phyloP scores from a whole-genome alignment of 2,329 filamentous ascomycete genomes.

The Arachnomyces sp. region DNA sequence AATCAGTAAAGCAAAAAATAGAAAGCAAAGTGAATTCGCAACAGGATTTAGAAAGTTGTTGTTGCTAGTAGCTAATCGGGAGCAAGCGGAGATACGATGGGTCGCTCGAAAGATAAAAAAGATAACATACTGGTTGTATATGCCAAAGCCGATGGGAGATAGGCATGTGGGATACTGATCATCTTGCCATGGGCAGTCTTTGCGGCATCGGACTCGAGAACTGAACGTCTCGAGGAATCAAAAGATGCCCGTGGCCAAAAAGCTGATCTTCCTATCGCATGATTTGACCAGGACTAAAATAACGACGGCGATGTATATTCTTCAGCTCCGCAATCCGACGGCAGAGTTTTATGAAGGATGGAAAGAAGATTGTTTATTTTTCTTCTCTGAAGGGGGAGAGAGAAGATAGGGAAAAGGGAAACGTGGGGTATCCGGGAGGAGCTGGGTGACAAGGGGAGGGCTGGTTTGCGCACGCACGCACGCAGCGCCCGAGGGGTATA shows the following conservation, averaged over 20 bases:
- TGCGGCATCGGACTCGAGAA: conserved; percentile 26
- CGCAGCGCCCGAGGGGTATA: conserved; percentile 4
- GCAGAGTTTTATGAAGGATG: no score
- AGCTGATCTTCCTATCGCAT: conserved; percentile 31
- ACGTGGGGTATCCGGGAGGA: conserved; percentile 4
- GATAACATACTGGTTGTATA: conserved; percentile 30
- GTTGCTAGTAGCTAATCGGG: no score
- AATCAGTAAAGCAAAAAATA: not conserved
- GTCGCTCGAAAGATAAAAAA: conserved; percentile 12
- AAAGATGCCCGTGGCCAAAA: conserved; percentile 24
- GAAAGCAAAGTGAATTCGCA: not conserved
- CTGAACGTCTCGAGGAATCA: conserved; percentile 24
- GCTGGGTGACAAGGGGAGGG: not conserved
- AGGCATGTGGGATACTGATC: conserved; percentile 32
- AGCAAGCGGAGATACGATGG: conserved; percentile 15
- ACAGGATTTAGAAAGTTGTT: conserved; percentile 1
- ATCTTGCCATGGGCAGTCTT: conserved; percentile 32
- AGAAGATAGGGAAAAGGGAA: not conserved
- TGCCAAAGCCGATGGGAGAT: conserved; percentile 27
- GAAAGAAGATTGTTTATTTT: no score
- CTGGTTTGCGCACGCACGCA: conserved; percentile 3
- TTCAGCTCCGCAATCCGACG: no score
- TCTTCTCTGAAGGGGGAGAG: not conserved
- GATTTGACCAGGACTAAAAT: conserved; percentile 18
- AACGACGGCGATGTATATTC: no score